Conservation (phyloP, 169 alveolate species). For the Eimeria brunetti region DNA sequence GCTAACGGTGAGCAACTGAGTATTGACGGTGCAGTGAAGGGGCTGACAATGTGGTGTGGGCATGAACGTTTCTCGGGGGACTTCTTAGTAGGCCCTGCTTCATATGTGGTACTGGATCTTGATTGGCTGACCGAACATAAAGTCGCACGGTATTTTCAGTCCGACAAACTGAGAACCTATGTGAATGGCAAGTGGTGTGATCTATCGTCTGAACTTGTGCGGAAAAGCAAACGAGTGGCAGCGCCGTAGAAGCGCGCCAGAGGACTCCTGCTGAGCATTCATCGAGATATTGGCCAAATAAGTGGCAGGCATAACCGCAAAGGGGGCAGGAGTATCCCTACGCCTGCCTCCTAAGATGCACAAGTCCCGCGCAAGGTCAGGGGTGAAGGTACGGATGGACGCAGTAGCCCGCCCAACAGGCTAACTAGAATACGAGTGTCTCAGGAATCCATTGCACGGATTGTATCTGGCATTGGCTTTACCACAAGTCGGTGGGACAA, state of each 20-base stretch:
- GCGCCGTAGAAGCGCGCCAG: too few relatives aligned
- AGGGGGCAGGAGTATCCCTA: not conserved
- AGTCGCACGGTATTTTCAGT: too few relatives aligned
- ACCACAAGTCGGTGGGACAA: too few relatives aligned
- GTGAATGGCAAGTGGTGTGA: not conserved
- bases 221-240: too few relatives aligned
- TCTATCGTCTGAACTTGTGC: not conserved
- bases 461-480: too few relatives aligned
- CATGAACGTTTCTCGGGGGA: too few relatives aligned
- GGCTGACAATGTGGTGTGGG: too few relatives aligned
- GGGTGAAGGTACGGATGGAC: not conserved
- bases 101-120: not conserved
- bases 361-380: not conserved
- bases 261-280: too few relatives aligned
- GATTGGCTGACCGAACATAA: not conserved
- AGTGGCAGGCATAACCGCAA: not conserved
- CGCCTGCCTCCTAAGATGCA: not conserved
- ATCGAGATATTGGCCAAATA: not conserved
- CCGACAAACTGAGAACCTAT: not conserved
- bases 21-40: too few relatives aligned
- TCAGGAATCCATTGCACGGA: too few relatives aligned
- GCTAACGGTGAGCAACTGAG: too few relatives aligned
- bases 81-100: not conserved
- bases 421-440: not conserved
- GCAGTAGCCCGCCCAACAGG: too few relatives aligned